A percentile compares a stretch with the other conserved stretches of the same genome.
Conservation (phyloP, 2,329 filamentous ascomycete species). For the Talaromyces sp. region DNA sequence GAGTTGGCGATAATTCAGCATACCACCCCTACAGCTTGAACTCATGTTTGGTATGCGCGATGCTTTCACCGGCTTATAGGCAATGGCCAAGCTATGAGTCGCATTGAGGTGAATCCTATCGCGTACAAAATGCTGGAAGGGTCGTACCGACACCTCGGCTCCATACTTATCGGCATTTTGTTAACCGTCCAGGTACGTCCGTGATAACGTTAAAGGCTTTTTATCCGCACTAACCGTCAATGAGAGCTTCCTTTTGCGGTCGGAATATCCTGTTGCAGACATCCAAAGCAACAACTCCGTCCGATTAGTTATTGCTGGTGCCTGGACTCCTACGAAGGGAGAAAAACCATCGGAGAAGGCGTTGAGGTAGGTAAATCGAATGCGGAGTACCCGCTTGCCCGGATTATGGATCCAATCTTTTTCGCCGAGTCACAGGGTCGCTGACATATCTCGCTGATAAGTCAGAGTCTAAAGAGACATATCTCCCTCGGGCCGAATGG, state of each 20-base stretch:
- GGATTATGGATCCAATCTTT: not conserved
- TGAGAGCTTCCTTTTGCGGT: not conserved
- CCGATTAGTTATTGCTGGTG: conserved; percentile 2
- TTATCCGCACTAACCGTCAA: not conserved
- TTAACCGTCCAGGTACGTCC: not conserved
- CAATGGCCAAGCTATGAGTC: not conserved
- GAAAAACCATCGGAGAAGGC: conserved; percentile 1
- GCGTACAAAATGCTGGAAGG: not conserved
- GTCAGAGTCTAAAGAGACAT: not conserved
- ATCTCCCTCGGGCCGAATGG: conserved; percentile 17
- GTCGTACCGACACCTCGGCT: not conserved
- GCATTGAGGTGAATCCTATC: not conserved
- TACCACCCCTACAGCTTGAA: not conserved
- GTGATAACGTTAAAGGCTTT: too few species aligned
- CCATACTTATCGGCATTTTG: not conserved
- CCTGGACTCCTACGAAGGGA: not conserved
- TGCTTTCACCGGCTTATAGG: not conserved
- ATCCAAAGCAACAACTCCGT: not conserved
- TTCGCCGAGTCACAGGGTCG: conserved; percentile 4
- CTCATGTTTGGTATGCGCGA: not conserved
- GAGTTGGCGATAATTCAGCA: not conserved
- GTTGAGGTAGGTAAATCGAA: conserved; percentile 6
- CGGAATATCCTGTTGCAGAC: not conserved
- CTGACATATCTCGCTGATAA: not conserved
- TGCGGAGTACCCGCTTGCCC: conserved; percentile 14